Evolutionary conservation across 2,329 filamentous ascomycete genomes (phyloP), one percentile per base, ranked within the genome.

Genomic region (Trichocomaceae sp.): DNA sequence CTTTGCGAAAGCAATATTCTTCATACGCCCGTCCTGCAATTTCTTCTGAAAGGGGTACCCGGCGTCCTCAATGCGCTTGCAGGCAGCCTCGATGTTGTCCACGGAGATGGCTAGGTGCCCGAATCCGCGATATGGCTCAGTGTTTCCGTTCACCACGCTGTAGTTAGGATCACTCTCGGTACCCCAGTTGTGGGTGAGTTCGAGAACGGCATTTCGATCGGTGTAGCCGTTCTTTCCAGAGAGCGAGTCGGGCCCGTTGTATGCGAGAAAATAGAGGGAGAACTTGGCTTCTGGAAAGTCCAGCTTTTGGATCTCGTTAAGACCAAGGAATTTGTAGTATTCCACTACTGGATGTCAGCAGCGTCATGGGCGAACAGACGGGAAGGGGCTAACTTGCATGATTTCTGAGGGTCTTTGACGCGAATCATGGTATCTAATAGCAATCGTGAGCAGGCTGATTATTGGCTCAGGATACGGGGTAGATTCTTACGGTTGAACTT

Each of bases 1-100:
- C 53, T 96, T 81, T 1, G 80, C 91, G 68, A 97, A 97, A 0
- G 92, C 93, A 65, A 97, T 95, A 66, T 88, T 75, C 65, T 80
- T 81, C 88, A 95, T 95, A 55, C 86, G 81, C 2, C 93, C 93
- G 61, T 97, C 92, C 0, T 83, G 83, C 55, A 97, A 77, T 75
- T 89, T 95, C 83, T 97, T 97, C 79, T 97, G 90, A 75, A 97
- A 99, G 59, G 81, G 82, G 75, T 96, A 96, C 0, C 91, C 91
- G 6, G 87, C 90, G 67, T 92, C 87, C 71, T 95, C 90, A 58
- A 99, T 81, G 55, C 91, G 82, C 76, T 90, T 78, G 77, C 93
- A 97, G 2, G 92, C 91, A 2, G 87, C 89, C 75, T 95, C 88
- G 59, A 96, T 86, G 70, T 89, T 84, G 73, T 90, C 87, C 49